Conservation (phyloP, 1,284 basidiomycete genomes). For the Amylostereum areolatum region DNA sequence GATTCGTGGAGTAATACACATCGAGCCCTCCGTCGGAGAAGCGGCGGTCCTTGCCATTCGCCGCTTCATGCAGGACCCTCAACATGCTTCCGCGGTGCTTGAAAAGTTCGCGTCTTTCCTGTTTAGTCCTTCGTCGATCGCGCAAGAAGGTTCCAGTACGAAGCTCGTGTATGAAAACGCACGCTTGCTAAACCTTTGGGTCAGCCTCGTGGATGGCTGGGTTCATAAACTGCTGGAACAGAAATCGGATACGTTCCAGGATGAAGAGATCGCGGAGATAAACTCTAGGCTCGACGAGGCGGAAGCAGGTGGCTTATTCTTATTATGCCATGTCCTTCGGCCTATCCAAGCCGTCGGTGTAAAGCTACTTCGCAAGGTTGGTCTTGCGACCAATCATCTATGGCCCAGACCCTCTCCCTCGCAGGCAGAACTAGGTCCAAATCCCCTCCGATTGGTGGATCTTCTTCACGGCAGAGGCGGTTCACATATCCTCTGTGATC, state of each 20-base stretch:
- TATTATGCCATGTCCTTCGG: constrained; percentile 62
- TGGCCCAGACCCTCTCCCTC: constrained; percentile 24
- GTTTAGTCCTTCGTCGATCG: constrained; percentile 67
- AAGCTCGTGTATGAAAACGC: constrained; percentile 60
- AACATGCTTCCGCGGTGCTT: constrained; percentile 58
- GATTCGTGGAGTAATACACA: constrained; percentile 76
- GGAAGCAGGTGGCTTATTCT: constrained; percentile 72
- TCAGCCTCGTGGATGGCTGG: constrained; percentile 70
- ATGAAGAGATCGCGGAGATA: constrained; percentile 32
- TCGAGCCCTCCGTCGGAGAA: constrained; percentile 72
- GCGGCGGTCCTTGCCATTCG: constrained; percentile 67
- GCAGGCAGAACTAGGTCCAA: no score
- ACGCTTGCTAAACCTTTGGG: constrained; percentile 70
- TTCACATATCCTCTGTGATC: constrained; percentile 44
- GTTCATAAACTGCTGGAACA: constrained; percentile 38
- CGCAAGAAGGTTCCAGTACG: constrained; percentile 61
- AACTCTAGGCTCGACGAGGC: constrained; percentile 50
- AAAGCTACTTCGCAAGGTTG: constrained; percentile 52
- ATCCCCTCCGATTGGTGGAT: constrained; percentile 37
- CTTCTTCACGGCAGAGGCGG: constrained; percentile 42
- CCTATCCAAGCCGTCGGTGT: constrained; percentile 52
- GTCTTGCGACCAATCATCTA: constrained; percentile 38
- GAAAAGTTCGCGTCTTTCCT: constrained; percentile 71
- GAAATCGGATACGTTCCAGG: constrained; percentile 32
- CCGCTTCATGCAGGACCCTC: constrained; percentile 65